Conservation (phyloP, 163 green algal species). For the Chlamydomonas reinhardtii region DNA sequence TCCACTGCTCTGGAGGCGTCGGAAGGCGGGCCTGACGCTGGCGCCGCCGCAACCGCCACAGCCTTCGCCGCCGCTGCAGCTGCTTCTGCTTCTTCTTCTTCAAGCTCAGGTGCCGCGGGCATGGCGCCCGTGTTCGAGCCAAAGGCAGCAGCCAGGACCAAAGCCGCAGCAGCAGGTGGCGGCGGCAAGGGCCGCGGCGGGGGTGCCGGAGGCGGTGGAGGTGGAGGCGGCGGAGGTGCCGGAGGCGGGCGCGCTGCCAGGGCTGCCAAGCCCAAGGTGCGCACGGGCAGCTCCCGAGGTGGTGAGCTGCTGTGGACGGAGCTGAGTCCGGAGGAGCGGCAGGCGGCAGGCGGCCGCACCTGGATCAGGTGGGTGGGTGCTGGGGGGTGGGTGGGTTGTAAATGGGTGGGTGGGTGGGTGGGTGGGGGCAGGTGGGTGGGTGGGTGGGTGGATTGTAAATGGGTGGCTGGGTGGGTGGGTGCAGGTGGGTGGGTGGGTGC, state of each 20-base stretch:
- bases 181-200: background rate
- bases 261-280: background rate
- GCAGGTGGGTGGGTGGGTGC: too few species aligned
- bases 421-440: too few species aligned
- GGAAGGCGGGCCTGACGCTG: too few species aligned
- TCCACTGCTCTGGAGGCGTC: too few species aligned
- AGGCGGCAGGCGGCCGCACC: background rate
- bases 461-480: too few species aligned
- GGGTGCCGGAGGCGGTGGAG: background rate
- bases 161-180: background rate
- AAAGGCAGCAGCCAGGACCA: too few species aligned
- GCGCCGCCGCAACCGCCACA: too few species aligned
- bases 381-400: background rate
- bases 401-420: background rate
- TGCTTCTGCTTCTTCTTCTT: too few species aligned
- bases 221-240: background rate
- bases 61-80: background rate
- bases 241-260: background rate
- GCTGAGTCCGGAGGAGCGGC: constrained; percentile 4
- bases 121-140: too few species aligned
- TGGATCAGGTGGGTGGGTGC: background rate
- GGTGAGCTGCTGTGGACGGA: constrained; percentile 11
- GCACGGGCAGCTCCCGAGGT: background rate
- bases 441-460: too few species aligned
- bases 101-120: too few species aligned